Evolutionary conservation across 2,329 filamentous ascomycete genomes (phyloP).

Genomic region (Seiridium unicorne): DNA sequence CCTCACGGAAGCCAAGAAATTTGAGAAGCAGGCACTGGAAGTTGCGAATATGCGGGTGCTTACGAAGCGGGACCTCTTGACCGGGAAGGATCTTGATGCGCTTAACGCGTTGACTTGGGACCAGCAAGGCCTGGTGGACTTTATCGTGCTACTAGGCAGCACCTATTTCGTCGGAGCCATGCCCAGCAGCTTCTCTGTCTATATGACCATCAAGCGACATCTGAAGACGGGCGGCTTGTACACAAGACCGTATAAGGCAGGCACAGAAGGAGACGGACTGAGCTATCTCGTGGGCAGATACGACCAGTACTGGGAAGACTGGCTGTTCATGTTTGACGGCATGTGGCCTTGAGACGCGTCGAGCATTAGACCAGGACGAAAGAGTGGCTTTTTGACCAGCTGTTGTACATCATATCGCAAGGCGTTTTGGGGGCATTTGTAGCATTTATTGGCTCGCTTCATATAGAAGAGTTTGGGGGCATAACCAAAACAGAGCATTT

Average conservation of each 20-base stretch:
- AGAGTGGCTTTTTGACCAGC: neutral
- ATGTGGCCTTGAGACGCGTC: slow-evolving; percentile 35
- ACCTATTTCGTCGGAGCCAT: slow-evolving; percentile 43
- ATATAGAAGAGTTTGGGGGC: neutral
- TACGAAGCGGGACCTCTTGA: slow-evolving; percentile 36
- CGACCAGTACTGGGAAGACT: slow-evolving; percentile 44
- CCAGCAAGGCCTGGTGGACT: slow-evolving; percentile 42
- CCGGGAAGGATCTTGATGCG: slow-evolving; percentile 26
- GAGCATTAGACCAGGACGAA: neutral
- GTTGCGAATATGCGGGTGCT: slow-evolving; percentile 31
- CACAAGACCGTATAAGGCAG: slow-evolving; percentile 41
- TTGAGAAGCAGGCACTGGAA: slow-evolving; percentile 30
- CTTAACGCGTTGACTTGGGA: slow-evolving; percentile 40
- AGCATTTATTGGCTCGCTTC: neutral
- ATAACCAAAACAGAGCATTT: neutral
- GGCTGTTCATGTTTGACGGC: slow-evolving; percentile 47
- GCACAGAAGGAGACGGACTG: slow-evolving; percentile 37
- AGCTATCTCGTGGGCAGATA: slow-evolving; percentile 43
- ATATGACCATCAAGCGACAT: slow-evolving; percentile 44
- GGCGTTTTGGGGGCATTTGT: neutral
- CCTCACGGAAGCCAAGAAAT: slow-evolving; percentile 36
- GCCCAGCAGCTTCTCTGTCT: slow-evolving; percentile 47
- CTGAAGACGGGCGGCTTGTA: slow-evolving; percentile 36
- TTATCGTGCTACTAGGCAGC: slow-evolving; percentile 35
- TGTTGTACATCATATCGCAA: neutral